Base-by-base conservation (phyloP, 1,284 basidiomycete species). In the Cryptococcus maquisensis region DNA sequence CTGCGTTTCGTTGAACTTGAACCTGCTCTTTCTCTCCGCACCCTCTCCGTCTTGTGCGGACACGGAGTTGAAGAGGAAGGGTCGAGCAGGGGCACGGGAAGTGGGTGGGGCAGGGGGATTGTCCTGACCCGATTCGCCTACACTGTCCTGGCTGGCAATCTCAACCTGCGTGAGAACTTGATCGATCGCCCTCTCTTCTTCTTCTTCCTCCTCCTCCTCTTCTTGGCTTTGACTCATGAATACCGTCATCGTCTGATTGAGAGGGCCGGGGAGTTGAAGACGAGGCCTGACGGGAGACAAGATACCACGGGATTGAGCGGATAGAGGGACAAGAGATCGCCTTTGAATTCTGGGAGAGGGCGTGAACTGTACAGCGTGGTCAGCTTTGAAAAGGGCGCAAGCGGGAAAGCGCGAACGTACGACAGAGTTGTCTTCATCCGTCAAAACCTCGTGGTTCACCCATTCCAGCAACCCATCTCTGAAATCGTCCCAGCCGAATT, bases 1-100 rank as follows among this genome's bases (percentile, higher is more conserved):
- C 50, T 67, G 67, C 26, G 55, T 46, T 16, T 47, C 49, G 3
- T 54, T 54, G 42, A 61, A 67, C 26, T 65, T 56, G 54, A 68
- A 68, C n/a, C 15, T 45, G 9, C 13, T 21, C 16, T 40, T 40
- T 8, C 16, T 15, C 6, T 8, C 16, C 28, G 10, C 28, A 8
- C 39, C 39, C 7, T 40, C 16, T 40, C 9, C 21, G 7, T 18
- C 20, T 12, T 44, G 21, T 9, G 15, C 16, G 20, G 20, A 9
- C 24, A 10, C n/a, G 20, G 16, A 15, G 13, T n/a, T 40, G 39
- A 40, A 40, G 16, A 10, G 24, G 15, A 24, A 24, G 2, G 7
- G 41, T 21, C 10, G 18, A 42, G 21, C 10, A 4, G 41, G 21
- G 12, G 41, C 10, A 21, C 41, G 13, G 13, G 41, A 42, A 42